Percentiles rank a stretch among this genome's conserved stretches.
Evolutionary conservation across 306 rosid species (phyloP).

Genomic region (Alnus rubra): DNA sequence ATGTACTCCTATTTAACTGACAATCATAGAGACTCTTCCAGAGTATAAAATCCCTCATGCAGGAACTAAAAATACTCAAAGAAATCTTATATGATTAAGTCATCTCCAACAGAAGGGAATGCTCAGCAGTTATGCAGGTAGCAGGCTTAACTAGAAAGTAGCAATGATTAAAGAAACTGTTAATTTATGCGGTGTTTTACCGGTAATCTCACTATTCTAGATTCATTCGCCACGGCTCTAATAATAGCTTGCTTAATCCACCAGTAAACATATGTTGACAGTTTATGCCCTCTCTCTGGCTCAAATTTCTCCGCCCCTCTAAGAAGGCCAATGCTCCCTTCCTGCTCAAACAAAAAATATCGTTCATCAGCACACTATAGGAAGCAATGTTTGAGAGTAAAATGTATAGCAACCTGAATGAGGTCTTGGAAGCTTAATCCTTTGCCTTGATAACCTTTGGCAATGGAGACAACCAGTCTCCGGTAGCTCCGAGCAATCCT

Average conservation of each 20-base stretch:
- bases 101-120: background rate
- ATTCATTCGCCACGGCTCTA: constrained; percentile 66
- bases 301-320: constrained; percentile 74
- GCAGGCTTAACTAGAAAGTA: background rate
- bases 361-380: background rate
- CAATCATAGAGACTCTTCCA: background rate
- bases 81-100: background rate
- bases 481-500: constrained; percentile 48
- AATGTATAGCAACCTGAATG: constrained; percentile 58
- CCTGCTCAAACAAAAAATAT: constrained; percentile 44
- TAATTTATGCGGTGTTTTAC: constrained; percentile 46
- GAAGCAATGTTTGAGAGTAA: constrained; percentile 21
- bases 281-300: constrained; percentile 62
- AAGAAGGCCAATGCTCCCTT: constrained; percentile 88
- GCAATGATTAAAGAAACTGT: background rate
- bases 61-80: background rate
- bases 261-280: constrained; percentile 88
- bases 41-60: background rate
- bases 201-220: constrained; percentile 76
- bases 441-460: constrained; percentile 64
- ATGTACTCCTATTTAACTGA: background rate
- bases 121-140: background rate
- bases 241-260: constrained; percentile 85
- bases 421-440: constrained; percentile 79
- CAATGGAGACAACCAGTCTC: constrained; percentile 69